These are phyloP conservation scores for Nigrograna mackinnonii DNA, from an alignment of 2,329 filamentous ascomycete genomes.

Conservation along the genomic window DNA sequence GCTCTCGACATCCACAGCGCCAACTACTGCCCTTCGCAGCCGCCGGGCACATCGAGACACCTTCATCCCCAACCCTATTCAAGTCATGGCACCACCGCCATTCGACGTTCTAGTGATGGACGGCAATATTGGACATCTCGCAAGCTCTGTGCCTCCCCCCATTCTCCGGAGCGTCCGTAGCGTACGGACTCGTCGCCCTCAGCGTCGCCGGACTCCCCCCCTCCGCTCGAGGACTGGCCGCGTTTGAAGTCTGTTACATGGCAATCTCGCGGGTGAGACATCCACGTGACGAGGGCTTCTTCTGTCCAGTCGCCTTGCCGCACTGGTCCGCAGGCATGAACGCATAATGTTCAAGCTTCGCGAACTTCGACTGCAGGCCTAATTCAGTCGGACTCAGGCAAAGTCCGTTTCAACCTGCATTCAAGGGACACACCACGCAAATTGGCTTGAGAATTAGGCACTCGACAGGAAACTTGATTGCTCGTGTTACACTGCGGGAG, in stretches of 20 bases:
- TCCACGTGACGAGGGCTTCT: conserved; percentile 32
- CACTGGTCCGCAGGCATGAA: conserved; percentile 32
- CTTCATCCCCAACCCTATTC: conserved; percentile 22
- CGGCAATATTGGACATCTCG: conserved; percentile 15
- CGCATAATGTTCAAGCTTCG: conserved; percentile 34
- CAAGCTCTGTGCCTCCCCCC: conserved; percentile 6
- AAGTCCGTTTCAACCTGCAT: conserved; percentile 37
- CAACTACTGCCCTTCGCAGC: conserved; percentile 9
- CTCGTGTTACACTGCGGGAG: too few relatives aligned
- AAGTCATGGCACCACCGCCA: conserved; percentile 32
- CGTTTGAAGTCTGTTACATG: conserved; percentile 45
- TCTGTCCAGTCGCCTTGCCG: conserved; percentile 21
- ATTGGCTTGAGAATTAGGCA: conserved; percentile 18
- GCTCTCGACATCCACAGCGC: conserved; percentile 35
- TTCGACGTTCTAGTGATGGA: conserved; percentile 13
- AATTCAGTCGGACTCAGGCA: conserved; percentile 21
- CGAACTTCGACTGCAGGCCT: conserved; percentile 18
- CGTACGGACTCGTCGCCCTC: too few relatives aligned
- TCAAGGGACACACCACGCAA: conserved; percentile 24
- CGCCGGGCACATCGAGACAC: conserved; percentile 17
- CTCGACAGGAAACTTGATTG: conserved; percentile 19
- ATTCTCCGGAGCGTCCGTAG: too few relatives aligned
- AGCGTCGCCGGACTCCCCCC: conserved; percentile 15
- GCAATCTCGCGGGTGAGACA: conserved; percentile 36
- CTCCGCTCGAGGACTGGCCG: conserved; percentile 12